Evolutionary conservation across 495 filamentous ascomycete genomes (phyloP), one percentile per base, ranked within the genome.

Genomic region (Aspergillus hancockii): DNA sequence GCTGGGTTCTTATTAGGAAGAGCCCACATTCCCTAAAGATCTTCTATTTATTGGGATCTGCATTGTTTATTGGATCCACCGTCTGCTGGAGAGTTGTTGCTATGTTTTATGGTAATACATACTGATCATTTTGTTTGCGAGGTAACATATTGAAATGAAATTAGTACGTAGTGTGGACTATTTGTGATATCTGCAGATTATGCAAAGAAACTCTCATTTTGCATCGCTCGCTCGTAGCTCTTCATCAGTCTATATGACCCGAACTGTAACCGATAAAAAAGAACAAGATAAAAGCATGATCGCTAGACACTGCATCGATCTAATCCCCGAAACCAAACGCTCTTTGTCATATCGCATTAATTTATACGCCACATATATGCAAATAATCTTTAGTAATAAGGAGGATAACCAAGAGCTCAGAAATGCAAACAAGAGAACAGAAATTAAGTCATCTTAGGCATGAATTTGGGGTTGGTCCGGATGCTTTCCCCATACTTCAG

Each of bases 401-500:
- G 16, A 43, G 3, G 22, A n/a, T 18, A 25, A 25, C 13, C 19
- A 30, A 34, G n/a, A 19, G 34, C 34, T 36, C 34, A 36, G 2
- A 36, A 36, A 9, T 2, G 13, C 12, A 36, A 36, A 9, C 3
- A 36, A 43, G 50, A 7, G n/a, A 50, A 23, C 41, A 32, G 25
- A 54, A 32, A 22, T 55, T n/a, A 63, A 16, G 43, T 47, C 55
- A 63, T 58, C 43, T 54, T 53, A 2, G 60, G 60, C 43, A 49
- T 55, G 25, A 63, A 63, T 30, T 55, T 54, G 32, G 60, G 60
- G 19, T 63, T 63, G 3, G 55, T 55, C 31, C 60, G 55, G 12
- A 63, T 58, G 18, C 60, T 41, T 51, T 63, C 60, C 19, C 60
- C 60, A 32, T 63, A 63, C 45, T 55, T 58, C 30, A 63, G 16